Base-by-base conservation (phyloP, 768 basidiomycete species). In the Galerina sulciceps region DNA sequence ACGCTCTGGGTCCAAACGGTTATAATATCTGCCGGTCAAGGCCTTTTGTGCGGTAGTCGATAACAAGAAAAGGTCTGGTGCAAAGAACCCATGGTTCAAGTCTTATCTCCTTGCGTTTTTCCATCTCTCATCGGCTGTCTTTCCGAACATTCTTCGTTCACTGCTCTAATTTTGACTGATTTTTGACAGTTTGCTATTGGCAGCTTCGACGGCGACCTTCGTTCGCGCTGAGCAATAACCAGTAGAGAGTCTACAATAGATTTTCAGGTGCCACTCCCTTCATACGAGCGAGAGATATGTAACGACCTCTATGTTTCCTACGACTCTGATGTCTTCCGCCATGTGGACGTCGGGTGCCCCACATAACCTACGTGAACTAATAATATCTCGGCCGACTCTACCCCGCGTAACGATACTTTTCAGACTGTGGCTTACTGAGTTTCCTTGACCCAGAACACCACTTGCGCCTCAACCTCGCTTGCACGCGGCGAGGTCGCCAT, bases 51-150 rank as follows among this genome's bases (percentile, higher is more conserved):
- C 49, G 49, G 36, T 38, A 15, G 18, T 37, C 26, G 26, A 31
- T 31, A 31, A 31, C 26, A 31, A 31, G 26, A 31, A 31, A n/a
- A 31, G 2, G 26, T 31, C 26, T 31, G 26, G 4, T 11, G 10
- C 22, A 22, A 9, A 11, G 46, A 14, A 22, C 22, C 31, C 46
- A 23, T 3, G 22, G 26, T 26, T 38, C 37, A 37, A 50, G 9
- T 35, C 18, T 23, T 51, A 51, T 51, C 49, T 51, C 49, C 49
- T 51, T 51, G 18, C 13, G 37, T 51, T 38, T 51, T 38, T 38
- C 10, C 49, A 51, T 51, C 36, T 40, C 37, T 22, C 40, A 15
- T 35, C 37, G 18, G 10, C 34, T 14, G 31, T n/a, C n/a, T 5
- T 22, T 37, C 34, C 23, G 14, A 13, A 20, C 11, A 1, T 37